phyloP scores from a whole-genome alignment of 108 stramenopile genomes.

The Nitzschia sp. region DNA sequence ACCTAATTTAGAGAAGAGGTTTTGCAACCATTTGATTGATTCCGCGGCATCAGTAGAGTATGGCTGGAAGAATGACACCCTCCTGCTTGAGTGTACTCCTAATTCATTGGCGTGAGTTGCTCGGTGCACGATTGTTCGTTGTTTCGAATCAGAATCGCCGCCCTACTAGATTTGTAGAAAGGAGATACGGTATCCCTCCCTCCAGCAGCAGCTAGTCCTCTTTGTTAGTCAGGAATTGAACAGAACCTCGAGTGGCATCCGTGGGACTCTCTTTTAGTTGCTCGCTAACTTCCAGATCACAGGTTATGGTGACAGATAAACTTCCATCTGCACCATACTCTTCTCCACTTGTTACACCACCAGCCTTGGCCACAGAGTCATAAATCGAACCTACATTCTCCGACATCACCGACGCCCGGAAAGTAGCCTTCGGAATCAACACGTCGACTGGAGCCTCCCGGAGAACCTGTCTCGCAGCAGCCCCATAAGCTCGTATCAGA shows the following conservation, averaged over 20 bases:
- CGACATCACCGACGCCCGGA: constrained; percentile 24
- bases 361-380: constrained; percentile 45
- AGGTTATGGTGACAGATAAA: constrained; percentile 56
- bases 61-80: too few species aligned
- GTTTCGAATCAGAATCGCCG: too few species aligned
- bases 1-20: constrained; percentile 1
- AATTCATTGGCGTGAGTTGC: too few species aligned
- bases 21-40: neutral
- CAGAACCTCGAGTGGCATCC: constrained; percentile 74
- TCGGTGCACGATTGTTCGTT: too few species aligned
- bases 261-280: constrained; percentile 35
- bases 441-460: constrained; percentile 50
- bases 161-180: too few species aligned
- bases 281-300: constrained; percentile 42
- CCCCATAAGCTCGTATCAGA: constrained; percentile 85
- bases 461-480: constrained; percentile 61
- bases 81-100: too few species aligned
- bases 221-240: neutral
- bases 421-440: constrained; percentile 50
- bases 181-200: too few species aligned
- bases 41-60: too few species aligned
- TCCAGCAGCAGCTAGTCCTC: neutral
- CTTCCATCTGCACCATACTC: constrained; percentile 53
- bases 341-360: constrained; percentile 42
- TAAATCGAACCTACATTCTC: constrained; percentile 49